Percentiles rank a stretch among this genome's conserved stretches.
These are phyloP conservation scores for Beauveria australis DNA, from an alignment of 2,329 filamentous ascomycete species.

Conservation along the genomic window DNA sequence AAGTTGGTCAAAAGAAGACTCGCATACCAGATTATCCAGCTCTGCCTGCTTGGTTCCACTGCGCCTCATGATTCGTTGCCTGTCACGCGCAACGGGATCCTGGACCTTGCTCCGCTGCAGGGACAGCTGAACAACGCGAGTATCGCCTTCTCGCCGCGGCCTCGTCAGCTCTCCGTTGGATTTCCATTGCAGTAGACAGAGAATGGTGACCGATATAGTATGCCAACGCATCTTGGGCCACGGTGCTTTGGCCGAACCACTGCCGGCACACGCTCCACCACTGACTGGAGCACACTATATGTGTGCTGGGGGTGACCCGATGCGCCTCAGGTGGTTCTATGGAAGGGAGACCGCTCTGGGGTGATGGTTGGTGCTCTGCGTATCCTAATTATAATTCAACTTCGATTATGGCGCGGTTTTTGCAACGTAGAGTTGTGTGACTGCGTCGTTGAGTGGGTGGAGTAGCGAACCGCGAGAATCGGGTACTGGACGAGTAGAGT, in stretches of 20 bases:
- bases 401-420: background rate
- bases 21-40: constrained; percentile 48
- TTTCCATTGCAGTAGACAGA: background rate
- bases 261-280: background rate
- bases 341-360: too few species aligned
- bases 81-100: constrained; percentile 37
- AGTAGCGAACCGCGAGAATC: background rate
- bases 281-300: background rate
- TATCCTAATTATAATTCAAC: background rate
- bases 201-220: background rate
- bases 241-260: background rate
- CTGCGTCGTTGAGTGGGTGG: background rate
- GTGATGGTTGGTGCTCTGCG: background rate
- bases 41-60: constrained; percentile 34
- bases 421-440: background rate
- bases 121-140: constrained; percentile 38
- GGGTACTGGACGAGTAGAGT: background rate
- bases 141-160: constrained; percentile 22
- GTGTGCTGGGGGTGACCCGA: background rate
- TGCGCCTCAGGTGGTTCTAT: too few species aligned
- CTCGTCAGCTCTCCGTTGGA: constrained; percentile 16
- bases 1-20: background rate
- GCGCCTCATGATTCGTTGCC: constrained; percentile 32
- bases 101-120: constrained; percentile 29
- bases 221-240: background rate